phyloP scores from a whole-genome alignment of 2,329 filamentous ascomycete genomes.

The Diplodia seriata region DNA sequence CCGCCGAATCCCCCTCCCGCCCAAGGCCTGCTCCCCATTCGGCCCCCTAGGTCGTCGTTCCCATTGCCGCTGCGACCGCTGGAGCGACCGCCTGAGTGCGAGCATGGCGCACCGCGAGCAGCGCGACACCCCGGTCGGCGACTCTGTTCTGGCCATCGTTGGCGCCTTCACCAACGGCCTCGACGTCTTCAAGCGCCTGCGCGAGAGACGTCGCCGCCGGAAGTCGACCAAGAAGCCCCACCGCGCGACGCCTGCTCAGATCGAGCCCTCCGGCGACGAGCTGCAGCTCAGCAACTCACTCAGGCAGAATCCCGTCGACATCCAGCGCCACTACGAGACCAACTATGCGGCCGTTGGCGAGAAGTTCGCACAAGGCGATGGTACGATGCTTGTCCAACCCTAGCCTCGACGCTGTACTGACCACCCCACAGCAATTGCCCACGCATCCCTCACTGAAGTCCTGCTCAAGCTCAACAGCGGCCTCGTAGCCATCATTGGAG shows the following conservation, averaged over 20 bases:
- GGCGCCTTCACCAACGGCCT: conserved; percentile 55
- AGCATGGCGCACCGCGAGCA: conserved; percentile 23
- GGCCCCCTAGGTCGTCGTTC: background rate
- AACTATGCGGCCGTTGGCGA: conserved; percentile 49
- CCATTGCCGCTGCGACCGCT: conserved; percentile 5
- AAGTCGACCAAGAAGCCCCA: conserved; percentile 36
- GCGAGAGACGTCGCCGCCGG: conserved; percentile 44
- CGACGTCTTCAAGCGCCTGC: conserved; percentile 54
- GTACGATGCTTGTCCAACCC: conserved; percentile 41
- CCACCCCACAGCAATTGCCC: conserved; percentile 50
- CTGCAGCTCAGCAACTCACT: conserved; percentile 50
- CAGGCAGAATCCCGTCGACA: conserved; percentile 51
- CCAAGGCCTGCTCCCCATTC: background rate
- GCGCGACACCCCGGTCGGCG: conserved; percentile 16
- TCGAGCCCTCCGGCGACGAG: conserved; percentile 43
- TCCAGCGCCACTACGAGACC: conserved; percentile 51
- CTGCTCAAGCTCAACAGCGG: conserved; percentile 56
- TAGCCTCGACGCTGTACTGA: conserved; percentile 24
- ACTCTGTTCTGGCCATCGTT: conserved; percentile 50
- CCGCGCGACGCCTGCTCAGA: conserved; percentile 1
- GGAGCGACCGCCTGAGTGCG: conserved; percentile 5
- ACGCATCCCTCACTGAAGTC: conserved; percentile 54
- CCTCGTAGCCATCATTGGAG: conserved; percentile 54
- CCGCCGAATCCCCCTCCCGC: background rate
- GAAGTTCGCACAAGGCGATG: conserved; percentile 53